Evolutionary conservation across 2,329 filamentous ascomycete genomes (phyloP), one percentile per base, ranked within the genome.

Genomic region (Hymenoscyphus scutula): DNA sequence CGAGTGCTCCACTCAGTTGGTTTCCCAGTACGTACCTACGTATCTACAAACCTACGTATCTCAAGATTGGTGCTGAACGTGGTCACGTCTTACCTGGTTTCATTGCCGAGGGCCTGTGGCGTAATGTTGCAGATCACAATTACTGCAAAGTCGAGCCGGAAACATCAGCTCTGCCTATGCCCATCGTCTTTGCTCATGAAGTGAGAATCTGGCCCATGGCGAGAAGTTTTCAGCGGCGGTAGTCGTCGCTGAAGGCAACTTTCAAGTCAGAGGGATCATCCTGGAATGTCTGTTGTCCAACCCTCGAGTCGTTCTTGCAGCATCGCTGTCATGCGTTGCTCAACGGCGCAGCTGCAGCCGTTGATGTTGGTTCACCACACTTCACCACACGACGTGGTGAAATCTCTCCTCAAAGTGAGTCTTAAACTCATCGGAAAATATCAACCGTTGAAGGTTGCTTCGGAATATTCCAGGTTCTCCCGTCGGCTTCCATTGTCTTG

Each of bases 41-140:
- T 51, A 19, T 19, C 45, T 23, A n/a, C n/a, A n/a, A n/a, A 23
- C 34, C 34, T 37, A 25, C 19, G 45, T 51, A 19, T 19, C 45
- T 23, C 45, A 2, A 23, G 13, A 51, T 51, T 19, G 19, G 45
- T 51, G 45, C 45, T 51, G 45, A 25, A 25, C 45, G 45, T 51
- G 45, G 45, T 51, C 45, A 51, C 45, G 45, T 51, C 19, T 23
- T 51, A 51, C 45, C 25, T 3, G 45, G 45, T 51, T 51, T 23
- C 45, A 51, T 51, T 19, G 45, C 45, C 8, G 45, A 51, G 38
- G 38, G 17, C 38, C 45, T 23, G 45, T 51, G 45, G 45, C 45
- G 45, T 25, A 51, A 51, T 51, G 45, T 13, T 51, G 45, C 45
- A 25, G 45, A 51, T 51, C 45, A 51, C 45, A 51, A 51, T 51